These are phyloP conservation scores for Colletotrichum navitas DNA, from an alignment of 2,329 filamentous ascomycete species.

Conservation along the genomic window DNA sequence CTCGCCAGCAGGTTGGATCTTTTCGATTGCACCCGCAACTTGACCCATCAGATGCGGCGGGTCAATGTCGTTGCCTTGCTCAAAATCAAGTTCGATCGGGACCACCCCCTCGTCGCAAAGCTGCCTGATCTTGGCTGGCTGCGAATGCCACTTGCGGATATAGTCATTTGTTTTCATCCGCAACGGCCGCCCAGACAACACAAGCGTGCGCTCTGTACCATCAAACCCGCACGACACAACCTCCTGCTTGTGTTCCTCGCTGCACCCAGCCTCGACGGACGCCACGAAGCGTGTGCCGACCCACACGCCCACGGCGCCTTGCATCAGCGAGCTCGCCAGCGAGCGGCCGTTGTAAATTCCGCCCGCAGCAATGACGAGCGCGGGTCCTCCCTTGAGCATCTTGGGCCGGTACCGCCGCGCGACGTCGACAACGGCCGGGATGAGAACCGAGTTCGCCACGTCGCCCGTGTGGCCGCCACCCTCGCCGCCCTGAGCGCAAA, in stretches of 20 bases:
- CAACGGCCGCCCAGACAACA: slow-evolving; percentile 84
- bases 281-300: slow-evolving; percentile 95
- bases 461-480: slow-evolving; percentile 94
- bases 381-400: slow-evolving; percentile 75
- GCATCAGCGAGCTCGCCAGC: slow-evolving; percentile 85
- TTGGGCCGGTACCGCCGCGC: slow-evolving; percentile 78
- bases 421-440: slow-evolving; percentile 89
- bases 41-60: slow-evolving; percentile 94
- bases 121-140: slow-evolving; percentile 79
- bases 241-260: slow-evolving; percentile 83
- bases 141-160: slow-evolving; percentile 82
- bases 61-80: slow-evolving; percentile 85
- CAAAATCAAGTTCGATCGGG: slow-evolving; percentile 85
- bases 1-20: slow-evolving; percentile 82
- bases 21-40: slow-evolving; percentile 82
- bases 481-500: slow-evolving; percentile 93
- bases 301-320: slow-evolving; percentile 91
- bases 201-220: slow-evolving; percentile 85
- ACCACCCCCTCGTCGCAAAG: slow-evolving; percentile 83
- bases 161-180: slow-evolving; percentile 87
- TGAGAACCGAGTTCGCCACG: slow-evolving; percentile 85
- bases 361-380: slow-evolving; percentile 89
- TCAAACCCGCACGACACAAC: slow-evolving; percentile 84
- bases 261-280: slow-evolving; percentile 82
- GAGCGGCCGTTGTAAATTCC: slow-evolving; percentile 87